Base-by-base conservation (phyloP, 495 filamentous ascomycete genomes). In the Talaromyces proteolyticus region DNA sequence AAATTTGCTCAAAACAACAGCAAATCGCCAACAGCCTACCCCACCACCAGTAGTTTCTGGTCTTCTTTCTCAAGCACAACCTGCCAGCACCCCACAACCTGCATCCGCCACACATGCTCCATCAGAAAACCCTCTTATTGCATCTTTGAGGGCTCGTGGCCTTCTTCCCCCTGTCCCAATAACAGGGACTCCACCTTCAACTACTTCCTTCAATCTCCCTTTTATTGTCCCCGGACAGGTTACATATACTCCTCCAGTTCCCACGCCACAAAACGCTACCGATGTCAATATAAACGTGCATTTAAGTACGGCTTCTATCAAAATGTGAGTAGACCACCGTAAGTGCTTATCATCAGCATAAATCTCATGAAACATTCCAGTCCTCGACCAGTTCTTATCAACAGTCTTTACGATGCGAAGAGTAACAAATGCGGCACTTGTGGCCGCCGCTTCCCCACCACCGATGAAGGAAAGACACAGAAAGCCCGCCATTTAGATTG, bases 401-500 rank as follows among this genome's bases (percentile, higher is more conserved):
- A 80, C 34, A 74, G 72, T 26, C 77, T 96, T 5, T 91, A 93
- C 63, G 88, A 89, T 51, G 74, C 82, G 29, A 76, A 85, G 34
- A 87, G 92, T 4, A 87, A 90, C 50, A 83, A 88, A 53, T 98
- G 93, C 63, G 85, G 81, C 20, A 91, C 91, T 34, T 98, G 93
- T 70, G 93, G 91, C 44, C 82, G 89, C 26, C 85, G 93, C 4
- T 98, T 97, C 61, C 73, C 74, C 25, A 74, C 80, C 18, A 86
- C 84, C 20, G 85, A 87, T 40, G 79, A 89, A 54, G 92, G 90
- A 22, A 86, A 81, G 53, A 79, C 81, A 58, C 84, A 84, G 68
- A 97, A 97, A 67, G 85, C 86, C n/a, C 81, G 87, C 1, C 93
- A 98, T 68, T 77, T 96, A 65, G 93, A 98, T 63, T 97, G 92